phyloP scores from a whole-genome alignment of 2,329 filamentous ascomycete genomes.

The Albifimbria verrucaria region DNA sequence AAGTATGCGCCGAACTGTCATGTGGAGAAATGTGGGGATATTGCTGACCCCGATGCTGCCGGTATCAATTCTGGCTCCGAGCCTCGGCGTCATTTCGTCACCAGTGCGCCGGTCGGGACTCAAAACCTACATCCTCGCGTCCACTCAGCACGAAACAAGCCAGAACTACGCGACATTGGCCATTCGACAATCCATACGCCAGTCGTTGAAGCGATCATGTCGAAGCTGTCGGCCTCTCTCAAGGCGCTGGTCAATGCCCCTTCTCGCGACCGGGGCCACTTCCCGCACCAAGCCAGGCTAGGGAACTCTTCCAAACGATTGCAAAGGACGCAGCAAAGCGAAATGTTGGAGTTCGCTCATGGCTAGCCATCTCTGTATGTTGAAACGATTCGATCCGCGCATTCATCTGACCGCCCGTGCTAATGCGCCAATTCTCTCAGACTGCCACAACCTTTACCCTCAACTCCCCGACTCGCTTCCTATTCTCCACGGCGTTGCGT shows the following conservation, averaged over 20 bases:
- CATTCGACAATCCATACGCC: conserved; percentile 5
- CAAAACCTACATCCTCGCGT: no score
- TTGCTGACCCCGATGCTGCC: no score
- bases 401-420: background rate
- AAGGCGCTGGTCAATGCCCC: conserved; percentile 73
- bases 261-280: conserved; percentile 63
- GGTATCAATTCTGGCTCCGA: no score
- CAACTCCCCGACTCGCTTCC: conserved; percentile 75
- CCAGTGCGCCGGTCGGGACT: no score
- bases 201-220: conserved; percentile 53
- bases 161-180: no score
- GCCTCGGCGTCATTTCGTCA: no score
- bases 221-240: conserved; percentile 67
- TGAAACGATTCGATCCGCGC: background rate
- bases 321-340: conserved; percentile 59
- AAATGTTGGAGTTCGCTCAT: conserved; percentile 60
- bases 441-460: conserved; percentile 81
- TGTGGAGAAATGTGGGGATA: no score
- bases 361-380: conserved; percentile 63
- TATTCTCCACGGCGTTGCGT: conserved; percentile 54
- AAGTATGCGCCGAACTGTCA: no score
- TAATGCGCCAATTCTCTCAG: conserved; percentile 36
- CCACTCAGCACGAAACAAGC: no score
- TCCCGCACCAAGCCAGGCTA: conserved; percentile 60
- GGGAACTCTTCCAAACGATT: conserved; percentile 61